A percentile compares a stretch with the other conserved stretches of the same genome.
phyloP scores from a whole-genome alignment of 192 early-diverging fungal genomes.

The Fimicolochytrium jonesii region DNA sequence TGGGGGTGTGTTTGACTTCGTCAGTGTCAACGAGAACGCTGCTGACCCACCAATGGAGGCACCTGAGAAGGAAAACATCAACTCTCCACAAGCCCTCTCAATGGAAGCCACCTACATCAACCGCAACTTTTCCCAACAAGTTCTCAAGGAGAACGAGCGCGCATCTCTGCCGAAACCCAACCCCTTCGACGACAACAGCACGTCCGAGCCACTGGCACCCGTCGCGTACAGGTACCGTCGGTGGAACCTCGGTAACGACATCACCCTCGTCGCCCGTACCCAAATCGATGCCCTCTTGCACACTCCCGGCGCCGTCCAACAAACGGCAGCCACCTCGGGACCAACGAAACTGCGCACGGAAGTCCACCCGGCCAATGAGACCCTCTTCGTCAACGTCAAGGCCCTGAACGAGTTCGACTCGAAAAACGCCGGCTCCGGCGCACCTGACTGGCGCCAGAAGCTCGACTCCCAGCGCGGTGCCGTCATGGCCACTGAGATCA shows the following conservation, averaged over 20 bases:
- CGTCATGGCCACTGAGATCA: conserved; percentile 94
- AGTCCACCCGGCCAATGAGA: conserved; percentile 36
- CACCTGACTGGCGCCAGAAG: conserved; percentile 91
- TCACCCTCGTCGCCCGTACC: conserved; percentile 80
- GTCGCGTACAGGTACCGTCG: conserved; percentile 87
- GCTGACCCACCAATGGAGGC: conserved; percentile 82
- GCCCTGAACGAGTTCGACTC: conserved; percentile 94
- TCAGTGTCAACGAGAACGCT: conserved; percentile 95
- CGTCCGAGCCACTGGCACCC: conserved; percentile 48
- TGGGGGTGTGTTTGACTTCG: conserved; percentile 77
- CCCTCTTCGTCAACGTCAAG: conserved; percentile 61
- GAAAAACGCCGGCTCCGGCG: conserved; percentile 75
- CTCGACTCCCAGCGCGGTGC: conserved; percentile 93
- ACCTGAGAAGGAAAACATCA: conserved; percentile 83
- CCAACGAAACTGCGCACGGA: conserved; percentile 33
- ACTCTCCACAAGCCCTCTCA: conserved; percentile 79
- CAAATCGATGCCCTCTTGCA: conserved; percentile 76
- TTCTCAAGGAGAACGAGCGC: conserved; percentile 47
- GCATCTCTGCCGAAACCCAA: conserved; percentile 64
- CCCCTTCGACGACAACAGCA: conserved; percentile 61
- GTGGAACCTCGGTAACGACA: conserved; percentile 72
- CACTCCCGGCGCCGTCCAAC: conserved; percentile 25
- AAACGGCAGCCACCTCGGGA: conserved; percentile 38
- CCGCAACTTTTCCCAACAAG: conserved; percentile 79
- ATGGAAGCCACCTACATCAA: conserved; percentile 85